Evolutionary conservation across 176 grass and related monocot genomes (phyloP).

Genomic region (Rhipidocladum racemiflorum): DNA sequence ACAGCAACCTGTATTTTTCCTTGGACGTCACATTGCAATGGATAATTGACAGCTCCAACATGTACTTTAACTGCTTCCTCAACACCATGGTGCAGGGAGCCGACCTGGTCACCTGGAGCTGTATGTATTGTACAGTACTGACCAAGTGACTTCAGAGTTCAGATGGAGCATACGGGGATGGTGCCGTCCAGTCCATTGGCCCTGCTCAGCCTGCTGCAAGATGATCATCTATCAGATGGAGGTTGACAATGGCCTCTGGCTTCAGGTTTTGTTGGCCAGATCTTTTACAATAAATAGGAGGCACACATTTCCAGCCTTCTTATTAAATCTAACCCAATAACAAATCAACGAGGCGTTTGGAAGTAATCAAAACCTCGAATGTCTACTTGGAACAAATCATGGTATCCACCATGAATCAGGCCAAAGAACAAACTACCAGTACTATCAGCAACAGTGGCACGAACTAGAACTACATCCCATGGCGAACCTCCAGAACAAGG

Average conservation of each 20-base stretch:
- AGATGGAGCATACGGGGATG: neutral
- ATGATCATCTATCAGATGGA: neutral
- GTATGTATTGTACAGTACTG: neutral
- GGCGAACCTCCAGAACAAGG: neutral
- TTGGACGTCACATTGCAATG: too few species aligned
- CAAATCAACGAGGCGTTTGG: neutral
- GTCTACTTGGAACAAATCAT: neutral
- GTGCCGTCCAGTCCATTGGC: neutral
- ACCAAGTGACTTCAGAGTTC: too few species aligned
- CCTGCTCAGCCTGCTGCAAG: too few species aligned
- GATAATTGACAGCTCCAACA: too few species aligned
- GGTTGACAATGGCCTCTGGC: too few species aligned
- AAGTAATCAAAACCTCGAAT: neutral
- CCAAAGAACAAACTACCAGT: neutral
- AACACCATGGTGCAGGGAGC: too few species aligned
- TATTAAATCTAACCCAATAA: neutral
- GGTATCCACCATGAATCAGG: neutral
- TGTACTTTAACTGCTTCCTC: too few species aligned
- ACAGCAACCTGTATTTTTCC: too few species aligned
- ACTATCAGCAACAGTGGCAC: neutral
- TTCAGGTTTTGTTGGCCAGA: neutral
- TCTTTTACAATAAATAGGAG: neutral
- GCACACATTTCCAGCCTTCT: neutral
- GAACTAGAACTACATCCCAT: constrained; percentile 16
- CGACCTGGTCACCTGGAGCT: neutral